phyloP scores from a whole-genome alignment of 495 filamentous ascomycete species.

The Neurospora sp. region DNA sequence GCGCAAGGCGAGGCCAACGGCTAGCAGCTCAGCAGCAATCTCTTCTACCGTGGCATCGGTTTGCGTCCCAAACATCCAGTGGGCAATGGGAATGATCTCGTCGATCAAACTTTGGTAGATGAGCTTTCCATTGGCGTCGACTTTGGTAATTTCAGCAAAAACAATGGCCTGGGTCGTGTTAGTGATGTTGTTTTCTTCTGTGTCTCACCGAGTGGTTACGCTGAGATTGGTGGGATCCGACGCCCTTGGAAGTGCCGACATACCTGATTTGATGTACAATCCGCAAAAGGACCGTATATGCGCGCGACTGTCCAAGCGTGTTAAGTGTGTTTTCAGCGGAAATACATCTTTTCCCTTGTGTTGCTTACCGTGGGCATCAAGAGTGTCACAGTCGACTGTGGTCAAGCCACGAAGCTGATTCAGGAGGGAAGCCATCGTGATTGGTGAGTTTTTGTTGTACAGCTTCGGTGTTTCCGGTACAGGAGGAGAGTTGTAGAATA shows the following conservation, averaged over 20 bases:
- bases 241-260: neutral
- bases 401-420: slow-evolving; percentile 35
- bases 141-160: slow-evolving; percentile 40
- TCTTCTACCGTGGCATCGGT: slow-evolving; percentile 32
- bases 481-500: neutral
- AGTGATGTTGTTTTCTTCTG: neutral
- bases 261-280: slow-evolving; percentile 61
- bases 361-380: slow-evolving; percentile 42
- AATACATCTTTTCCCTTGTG: neutral
- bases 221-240: neutral
- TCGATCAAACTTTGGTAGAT: slow-evolving; percentile 33
- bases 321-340: slow-evolving; percentile 1
- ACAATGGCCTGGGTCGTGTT: slow-evolving; percentile 42
- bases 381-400: slow-evolving; percentile 49
- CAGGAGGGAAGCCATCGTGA: slow-evolving; percentile 16
- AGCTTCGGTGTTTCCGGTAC: neutral
- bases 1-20: slow-evolving; percentile 34
- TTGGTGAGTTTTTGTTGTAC: neutral
- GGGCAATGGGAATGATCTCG: slow-evolving; percentile 34
- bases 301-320: slow-evolving; percentile 34
- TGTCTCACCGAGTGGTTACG: neutral
- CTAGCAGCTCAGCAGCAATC: slow-evolving; percentile 50
- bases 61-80: slow-evolving; percentile 26
- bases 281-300: slow-evolving; percentile 47
- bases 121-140: slow-evolving; percentile 28